Base-by-base conservation (phyloP, 768 basidiomycete species). In the Lactifluus pinguis region DNA sequence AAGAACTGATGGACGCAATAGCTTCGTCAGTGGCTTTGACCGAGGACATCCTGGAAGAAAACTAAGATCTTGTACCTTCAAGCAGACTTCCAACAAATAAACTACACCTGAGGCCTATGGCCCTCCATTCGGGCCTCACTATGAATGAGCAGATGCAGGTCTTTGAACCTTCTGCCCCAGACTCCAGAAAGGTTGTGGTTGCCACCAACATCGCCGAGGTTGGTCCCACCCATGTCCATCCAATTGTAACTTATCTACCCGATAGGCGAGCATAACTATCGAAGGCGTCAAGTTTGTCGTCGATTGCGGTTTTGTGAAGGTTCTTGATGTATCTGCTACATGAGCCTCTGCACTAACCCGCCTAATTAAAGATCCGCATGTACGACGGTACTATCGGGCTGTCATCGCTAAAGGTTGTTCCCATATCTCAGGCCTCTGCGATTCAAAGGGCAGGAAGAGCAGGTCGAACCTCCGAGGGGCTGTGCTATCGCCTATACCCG, bases 151-250 rank as follows among this genome's bases (percentile, higher is more conserved):
- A 99, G 65, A 79, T 92, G 38, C 79, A 80, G 55, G 86, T 94
- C 3, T 99, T 99, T 68, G 83, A 88, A 61, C 80, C 85, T 7
- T 74, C 89, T 15, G 83, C 84, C n/a, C 76, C 79, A 36, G 87
- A 89, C 49, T 83, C 79, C 3, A 81, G 97, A 56, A 99, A 98
- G 72, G 86, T 97, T 54, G 85, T 99, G 54, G 81, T 97, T 32
- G 81, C 91, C 4, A 99, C 97, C 0, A 99, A 99, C 70, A 95
- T 98, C 52, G 97, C 97, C 15, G 97, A 99, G 74, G 89, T 87
- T 64, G 25, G 73, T 54, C 53, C 25, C 25, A 2, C 17, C 7
- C 45, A 10, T 52, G n/a, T 48, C 30, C 30, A 47, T 56, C 36
- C 11, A 41, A 50, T 44, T 5, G 14, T 44, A n/a, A 55, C 21